Conservation (phyloP, 2,329 filamentous ascomycete genomes). For the Fusarium nelsonii region DNA sequence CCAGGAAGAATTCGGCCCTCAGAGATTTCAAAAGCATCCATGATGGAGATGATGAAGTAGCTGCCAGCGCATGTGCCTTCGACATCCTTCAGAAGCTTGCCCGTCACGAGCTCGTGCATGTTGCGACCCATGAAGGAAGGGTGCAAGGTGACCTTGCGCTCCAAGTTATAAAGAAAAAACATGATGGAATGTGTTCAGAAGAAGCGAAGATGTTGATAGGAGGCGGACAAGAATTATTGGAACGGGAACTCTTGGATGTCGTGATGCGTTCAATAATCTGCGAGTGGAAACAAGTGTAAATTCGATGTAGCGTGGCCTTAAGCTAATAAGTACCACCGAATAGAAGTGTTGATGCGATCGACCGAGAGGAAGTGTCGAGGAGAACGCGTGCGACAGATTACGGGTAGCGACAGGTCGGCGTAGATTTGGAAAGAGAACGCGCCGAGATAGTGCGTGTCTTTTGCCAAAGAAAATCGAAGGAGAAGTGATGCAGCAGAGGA, state of each 20-base stretch:
- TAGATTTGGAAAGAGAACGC: constrained; percentile 13
- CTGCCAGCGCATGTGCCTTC: constrained; percentile 95
- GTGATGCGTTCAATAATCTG: constrained; percentile 3
- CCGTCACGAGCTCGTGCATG: constrained; percentile 90
- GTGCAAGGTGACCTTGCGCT: constrained; percentile 93
- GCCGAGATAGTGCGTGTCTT: constrained; percentile 12
- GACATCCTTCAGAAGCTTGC: constrained; percentile 90
- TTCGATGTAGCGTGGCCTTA: constrained; percentile 1
- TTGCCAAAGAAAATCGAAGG: constrained; percentile 12
- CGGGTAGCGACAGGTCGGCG: constrained; percentile 16
- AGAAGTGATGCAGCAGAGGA: constrained; percentile 8
- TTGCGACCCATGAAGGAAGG: constrained; percentile 97
- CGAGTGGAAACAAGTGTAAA: neutral
- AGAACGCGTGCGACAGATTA: constrained; percentile 22
- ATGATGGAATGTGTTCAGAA: constrained; percentile 61
- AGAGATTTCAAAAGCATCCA: constrained; percentile 95
- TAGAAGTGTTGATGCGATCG: constrained; percentile 21
- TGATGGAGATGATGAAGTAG: constrained; percentile 98
- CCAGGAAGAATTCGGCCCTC: constrained; percentile 93
- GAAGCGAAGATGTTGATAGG: constrained; percentile 25
- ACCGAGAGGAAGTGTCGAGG: constrained; percentile 2
- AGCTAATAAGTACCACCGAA: constrained; percentile 3
- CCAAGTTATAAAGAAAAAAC: constrained; percentile 99
- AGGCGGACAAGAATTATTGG: constrained; percentile 11
- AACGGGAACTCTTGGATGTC: constrained; percentile 3